Evolutionary conservation across 1,284 basidiomycete genomes (phyloP), one percentile per base, ranked within the genome.

Genomic region (Entoloma clypeatum): DNA sequence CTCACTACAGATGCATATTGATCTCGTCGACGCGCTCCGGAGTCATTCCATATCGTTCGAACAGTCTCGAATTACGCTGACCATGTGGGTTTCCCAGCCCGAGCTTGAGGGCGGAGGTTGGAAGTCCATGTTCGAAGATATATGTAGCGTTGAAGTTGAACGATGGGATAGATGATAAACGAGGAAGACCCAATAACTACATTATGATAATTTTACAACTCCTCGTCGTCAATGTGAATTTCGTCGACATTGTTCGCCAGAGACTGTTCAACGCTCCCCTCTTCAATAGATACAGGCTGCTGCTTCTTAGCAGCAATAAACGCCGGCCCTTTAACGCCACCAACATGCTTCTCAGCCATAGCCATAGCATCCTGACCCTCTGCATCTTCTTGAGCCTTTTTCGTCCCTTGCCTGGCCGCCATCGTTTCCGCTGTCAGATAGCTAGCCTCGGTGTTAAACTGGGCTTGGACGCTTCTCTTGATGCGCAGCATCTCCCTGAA

Each of bases 401-500:
- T 68, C 16, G 69, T 68, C 9, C 73, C 77, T 52, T 80, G 69
- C 52, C 78, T 74, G 22, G 83, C 77, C 2, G 85, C 81, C 50
- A 87, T 72, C 0, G 89, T 79, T 64, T 93, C 88, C 5, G 92
- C 91, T 2, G 88, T 87, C 43, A 94, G 69, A 61, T 91, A 94
- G 30, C 83, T 87, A 28, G 86, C 82, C 57, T 98, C 94, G 7
- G 96, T 99, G 64, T 99, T 98, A 75, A 94, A 99, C 57, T 93
- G 90, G 26, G 96, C 94, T 67, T 99, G 95, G 5, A 99, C 95
- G 52, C 91, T 92, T 41, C 96, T 81, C 68, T 96, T 97, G 74
- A 99, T 97, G 27, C 96, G 84, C 45, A 99, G 68, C 91, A 98
- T 97, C 70, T 99, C 95, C 54, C 94, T 75, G 83, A 99, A 99